Evolutionary conservation across 2,329 filamentous ascomycete genomes (phyloP).

Genomic region (Paramyrothecium roridum): DNA sequence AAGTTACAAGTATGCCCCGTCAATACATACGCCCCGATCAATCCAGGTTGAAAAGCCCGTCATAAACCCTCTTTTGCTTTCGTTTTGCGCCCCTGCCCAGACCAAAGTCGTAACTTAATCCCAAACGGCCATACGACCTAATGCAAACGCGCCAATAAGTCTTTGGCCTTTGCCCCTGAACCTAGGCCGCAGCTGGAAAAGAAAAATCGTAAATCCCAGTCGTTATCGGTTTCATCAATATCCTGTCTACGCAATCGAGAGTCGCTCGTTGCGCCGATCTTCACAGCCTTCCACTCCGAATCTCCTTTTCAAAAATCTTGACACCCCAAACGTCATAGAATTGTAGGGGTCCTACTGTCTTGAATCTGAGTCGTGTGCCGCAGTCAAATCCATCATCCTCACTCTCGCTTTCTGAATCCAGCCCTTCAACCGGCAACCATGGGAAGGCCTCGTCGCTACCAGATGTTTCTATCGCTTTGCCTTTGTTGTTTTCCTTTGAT

Average conservation of each 20-base stretch:
- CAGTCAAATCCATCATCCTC: slow-evolving; percentile 24
- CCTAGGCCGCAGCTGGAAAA: not conserved
- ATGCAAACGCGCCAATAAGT: not conserved
- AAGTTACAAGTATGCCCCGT: not conserved
- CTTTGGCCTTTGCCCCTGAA: not conserved
- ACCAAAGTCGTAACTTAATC: not conserved
- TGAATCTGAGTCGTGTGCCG: slow-evolving; percentile 29
- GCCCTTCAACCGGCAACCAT: slow-evolving; percentile 20
- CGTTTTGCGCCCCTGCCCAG: not conserved
- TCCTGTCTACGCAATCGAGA: not conserved
- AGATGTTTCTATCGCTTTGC: slow-evolving; percentile 19
- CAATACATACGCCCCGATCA: not conserved
- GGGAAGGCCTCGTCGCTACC: slow-evolving; percentile 16
- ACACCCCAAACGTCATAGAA: slow-evolving; percentile 43
- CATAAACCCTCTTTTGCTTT: not conserved
- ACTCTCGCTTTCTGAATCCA: slow-evolving; percentile 28
- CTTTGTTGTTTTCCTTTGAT: slow-evolving; percentile 29
- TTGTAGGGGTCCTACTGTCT: slow-evolving; percentile 31
- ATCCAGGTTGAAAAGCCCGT: not conserved
- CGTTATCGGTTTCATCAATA: not conserved
- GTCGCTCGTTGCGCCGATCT: not conserved
- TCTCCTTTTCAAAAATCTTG: slow-evolving; percentile 57
- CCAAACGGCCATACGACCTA: not conserved
- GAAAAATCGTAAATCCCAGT: not conserved
- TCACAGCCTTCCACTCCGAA: slow-evolving; percentile 34